Percentiles rank a stretch among this genome's conserved stretches.
Evolutionary conservation across 139 green algal genomes (phyloP).

Genomic region (Haematococcus lacustris): DNA sequence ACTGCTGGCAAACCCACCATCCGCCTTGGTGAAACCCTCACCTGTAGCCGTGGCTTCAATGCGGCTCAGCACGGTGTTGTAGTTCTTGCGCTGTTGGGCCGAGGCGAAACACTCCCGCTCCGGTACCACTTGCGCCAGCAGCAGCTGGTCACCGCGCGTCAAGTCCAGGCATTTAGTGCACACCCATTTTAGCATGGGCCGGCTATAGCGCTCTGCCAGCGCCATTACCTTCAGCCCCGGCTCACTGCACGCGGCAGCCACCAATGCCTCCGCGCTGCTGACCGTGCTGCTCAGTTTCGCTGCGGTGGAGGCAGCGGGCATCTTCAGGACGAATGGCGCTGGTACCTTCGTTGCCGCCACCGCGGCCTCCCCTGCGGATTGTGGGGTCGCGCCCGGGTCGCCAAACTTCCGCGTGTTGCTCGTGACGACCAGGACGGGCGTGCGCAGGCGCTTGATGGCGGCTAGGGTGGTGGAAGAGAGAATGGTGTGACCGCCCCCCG

Average conservation of each 20-base stretch:
- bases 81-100: neutral
- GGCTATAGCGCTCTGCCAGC: slow-evolving; percentile 14
- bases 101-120: neutral
- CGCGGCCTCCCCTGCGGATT: too few species aligned
- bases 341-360: too few species aligned
- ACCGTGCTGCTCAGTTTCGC: too few species aligned
- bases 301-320: too few species aligned
- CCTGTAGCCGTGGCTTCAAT: neutral
- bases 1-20: neutral
- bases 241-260: neutral
- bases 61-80: neutral
- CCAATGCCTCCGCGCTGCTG: neutral
- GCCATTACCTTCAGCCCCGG: slow-evolving; percentile 3
- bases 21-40: neutral
- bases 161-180: slow-evolving; percentile 11
- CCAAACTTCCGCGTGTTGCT: slow-evolving; percentile 8
- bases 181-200: slow-evolving; percentile 21
- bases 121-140: slow-evolving; percentile 17
- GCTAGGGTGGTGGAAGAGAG: slow-evolving; percentile 19
- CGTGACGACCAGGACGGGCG: slow-evolving; percentile 21
- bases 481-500: too few species aligned
- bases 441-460: slow-evolving; percentile 17
- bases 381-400: neutral
- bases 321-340: too few species aligned
- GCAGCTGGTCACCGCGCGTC: slow-evolving; percentile 19